Evolutionary conservation across 495 filamentous ascomycete species (phyloP).

Genomic region (Penicillium paradoxum): DNA sequence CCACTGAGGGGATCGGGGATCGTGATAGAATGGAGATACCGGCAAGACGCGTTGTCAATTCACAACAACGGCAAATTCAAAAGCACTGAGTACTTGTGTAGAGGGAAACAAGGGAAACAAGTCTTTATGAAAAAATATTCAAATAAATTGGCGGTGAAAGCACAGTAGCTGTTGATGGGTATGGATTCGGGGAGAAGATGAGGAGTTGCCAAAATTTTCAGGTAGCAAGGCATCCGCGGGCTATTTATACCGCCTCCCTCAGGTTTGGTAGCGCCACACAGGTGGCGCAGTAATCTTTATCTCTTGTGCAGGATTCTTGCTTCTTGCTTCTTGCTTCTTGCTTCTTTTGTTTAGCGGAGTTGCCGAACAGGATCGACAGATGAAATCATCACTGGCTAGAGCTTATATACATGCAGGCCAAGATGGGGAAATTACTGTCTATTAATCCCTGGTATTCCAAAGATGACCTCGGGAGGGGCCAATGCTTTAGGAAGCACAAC

Average conservation of each 20-base stretch:
- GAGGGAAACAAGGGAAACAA: neutral
- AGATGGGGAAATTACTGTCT: slow-evolving; percentile 1
- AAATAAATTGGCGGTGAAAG: slow-evolving; percentile 11
- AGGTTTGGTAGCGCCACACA: slow-evolving; percentile 3
- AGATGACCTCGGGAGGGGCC: neutral
- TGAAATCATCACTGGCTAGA: slow-evolving; percentile 2
- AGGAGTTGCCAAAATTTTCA: slow-evolving; percentile 32
- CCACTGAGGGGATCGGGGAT: slow-evolving; percentile 23
- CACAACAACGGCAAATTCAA: slow-evolving; percentile 4
- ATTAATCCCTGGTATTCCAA: neutral
- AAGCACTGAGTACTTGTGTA: neutral
- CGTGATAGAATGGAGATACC: slow-evolving; percentile 25
- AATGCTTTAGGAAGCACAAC: neutral
- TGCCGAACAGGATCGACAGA: slow-evolving; percentile 6
- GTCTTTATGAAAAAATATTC: neutral
- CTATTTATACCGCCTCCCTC: slow-evolving; percentile 14
- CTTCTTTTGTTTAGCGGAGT: slow-evolving; percentile 5
- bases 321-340: no score
- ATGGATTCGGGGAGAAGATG: slow-evolving; percentile 11
- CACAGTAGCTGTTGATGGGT: neutral
- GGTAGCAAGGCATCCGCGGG: slow-evolving; percentile 27
- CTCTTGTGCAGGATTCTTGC: neutral
- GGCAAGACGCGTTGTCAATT: slow-evolving; percentile 21
- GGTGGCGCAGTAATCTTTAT: slow-evolving; percentile 8
- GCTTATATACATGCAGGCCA: slow-evolving; percentile 12